phyloP scores from a whole-genome alignment of 2,329 filamentous ascomycete genomes.

The Huntiella omanensis region DNA sequence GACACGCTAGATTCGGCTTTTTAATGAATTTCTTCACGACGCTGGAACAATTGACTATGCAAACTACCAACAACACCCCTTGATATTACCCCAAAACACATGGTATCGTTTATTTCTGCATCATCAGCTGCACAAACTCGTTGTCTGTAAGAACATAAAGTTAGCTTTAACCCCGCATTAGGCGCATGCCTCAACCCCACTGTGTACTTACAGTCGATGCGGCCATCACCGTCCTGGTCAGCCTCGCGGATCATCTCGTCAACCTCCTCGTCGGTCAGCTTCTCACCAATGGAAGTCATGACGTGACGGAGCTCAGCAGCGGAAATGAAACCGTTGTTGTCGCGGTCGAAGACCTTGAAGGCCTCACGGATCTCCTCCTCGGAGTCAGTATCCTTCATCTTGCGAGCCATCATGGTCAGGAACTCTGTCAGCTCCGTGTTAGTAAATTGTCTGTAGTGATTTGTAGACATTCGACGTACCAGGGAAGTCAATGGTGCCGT shows the following conservation, averaged over 20 bases:
- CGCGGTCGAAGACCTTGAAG: conserved; percentile 77
- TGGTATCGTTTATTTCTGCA: conserved; percentile 55
- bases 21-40: too few species aligned
- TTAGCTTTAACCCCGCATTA: too few species aligned
- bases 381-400: conserved; percentile 87
- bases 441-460: conserved; percentile 1
- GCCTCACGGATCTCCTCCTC: conserved; percentile 82
- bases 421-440: conserved; percentile 41
- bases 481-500: conserved; percentile 80
- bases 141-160: conserved; percentile 38
- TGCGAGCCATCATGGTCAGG: conserved; percentile 82
- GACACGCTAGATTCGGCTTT: too few species aligned
- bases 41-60: too few species aligned
- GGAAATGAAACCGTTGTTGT: conserved; percentile 85
- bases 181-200: too few species aligned
- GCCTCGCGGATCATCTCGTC: conserved; percentile 88
- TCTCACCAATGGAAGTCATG: conserved; percentile 85
- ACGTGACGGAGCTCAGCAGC: conserved; percentile 75
- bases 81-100: too few species aligned
- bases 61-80: too few species aligned
- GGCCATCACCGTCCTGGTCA: conserved; percentile 74
- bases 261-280: conserved; percentile 77
- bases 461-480: conserved; percentile 32
- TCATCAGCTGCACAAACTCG: conserved; percentile 88
- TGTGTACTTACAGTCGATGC: conserved; percentile 57